Base-by-base conservation (phyloP, 2,329 filamentous ascomycete species). In the Plenodomus tracheiphilus region DNA sequence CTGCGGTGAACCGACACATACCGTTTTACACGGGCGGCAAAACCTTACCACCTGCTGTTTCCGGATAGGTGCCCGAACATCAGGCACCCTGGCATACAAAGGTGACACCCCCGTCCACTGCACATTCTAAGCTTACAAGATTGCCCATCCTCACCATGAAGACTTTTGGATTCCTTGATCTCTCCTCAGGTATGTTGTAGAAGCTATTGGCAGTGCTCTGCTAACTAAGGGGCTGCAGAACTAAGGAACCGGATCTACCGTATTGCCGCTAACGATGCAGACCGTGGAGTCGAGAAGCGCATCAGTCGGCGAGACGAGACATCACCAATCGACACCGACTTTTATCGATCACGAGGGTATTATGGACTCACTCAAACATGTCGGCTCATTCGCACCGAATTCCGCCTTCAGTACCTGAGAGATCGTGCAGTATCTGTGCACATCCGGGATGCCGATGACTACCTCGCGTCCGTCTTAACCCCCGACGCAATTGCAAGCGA, bases 171-270 rank as follows among this genome's bases (percentile, higher is more conserved):
- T 32, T 32, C 15, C 28, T 32, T 11, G 11, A 32, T 32, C 28
- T 32, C 28, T 32, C 28, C 4, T 32, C 28, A 7, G 28, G 28
- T 32, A 32, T 15, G 28, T 11, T 32, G 11, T 32, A 32, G 28
- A 32, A 8, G 8, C 15, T 15, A 15, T 32, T 32, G 28, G 9
- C 28, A 4, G 4, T 15, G 28, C 28, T 10, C 28, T 11, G 28
- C 28, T 32, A 32, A 32, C 13, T 4, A 32, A 32, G 28, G 28
- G 28, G 22, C 15, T 35, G 22, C 25, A 53, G 50, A 53, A 37
- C 41, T 53, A 39, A 42, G 50, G 42, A 46, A 53, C 47, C 42
- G 47, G 43, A 53, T 53, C 30, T 53, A 53, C 34, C 19, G 28
- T 13, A 35, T 50, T 19, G 41, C 35, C 35, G 47, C 50, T 17